Evolutionary conservation across 345 rosid species (phyloP).

Genomic region (Gossypioides kirkii): DNA sequence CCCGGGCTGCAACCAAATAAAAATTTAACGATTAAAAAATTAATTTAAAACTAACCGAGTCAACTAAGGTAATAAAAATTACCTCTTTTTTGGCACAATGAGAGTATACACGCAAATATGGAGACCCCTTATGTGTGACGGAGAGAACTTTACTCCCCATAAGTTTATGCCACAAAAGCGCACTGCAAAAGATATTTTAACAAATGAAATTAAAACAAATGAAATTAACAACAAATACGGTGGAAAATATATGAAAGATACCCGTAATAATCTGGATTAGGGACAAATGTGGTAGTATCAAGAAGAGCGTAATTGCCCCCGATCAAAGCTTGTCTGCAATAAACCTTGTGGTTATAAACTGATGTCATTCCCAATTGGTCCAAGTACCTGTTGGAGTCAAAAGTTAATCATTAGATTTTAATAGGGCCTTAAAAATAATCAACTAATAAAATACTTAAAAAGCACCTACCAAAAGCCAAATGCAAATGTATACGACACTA

Average conservation of each 20-base stretch:
- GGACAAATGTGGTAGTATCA: constrained; percentile 42
- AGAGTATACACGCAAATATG: constrained; percentile 41
- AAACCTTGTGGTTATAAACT: too few relatives aligned
- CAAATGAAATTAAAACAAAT: too few relatives aligned
- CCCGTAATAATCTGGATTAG: constrained; percentile 65
- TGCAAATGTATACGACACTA: constrained; percentile 50
- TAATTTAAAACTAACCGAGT: neutral
- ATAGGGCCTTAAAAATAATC: neutral
- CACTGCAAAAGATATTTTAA: neutral
- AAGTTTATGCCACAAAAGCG: constrained; percentile 62
- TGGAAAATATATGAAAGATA: too few relatives aligned
- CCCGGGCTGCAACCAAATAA: accelerated
- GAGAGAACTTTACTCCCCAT: constrained; percentile 50
- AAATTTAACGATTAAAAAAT: neutral
- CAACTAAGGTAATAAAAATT: neutral
- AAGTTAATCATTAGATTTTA: too few relatives aligned
- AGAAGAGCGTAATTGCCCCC: constrained; percentile 54
- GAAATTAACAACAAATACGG: too few relatives aligned
- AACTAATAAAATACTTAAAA: neutral
- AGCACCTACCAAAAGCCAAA: constrained; percentile 52
- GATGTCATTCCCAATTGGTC: too few relatives aligned
- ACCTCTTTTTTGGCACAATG: constrained; percentile 54
- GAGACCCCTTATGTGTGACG: constrained; percentile 27
- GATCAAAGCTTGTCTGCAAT: constrained; percentile 54
- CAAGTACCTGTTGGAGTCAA: too few relatives aligned